phyloP scores from a whole-genome alignment of 371 early-diverging fungal species.

The Saksenaea vasiformis region DNA sequence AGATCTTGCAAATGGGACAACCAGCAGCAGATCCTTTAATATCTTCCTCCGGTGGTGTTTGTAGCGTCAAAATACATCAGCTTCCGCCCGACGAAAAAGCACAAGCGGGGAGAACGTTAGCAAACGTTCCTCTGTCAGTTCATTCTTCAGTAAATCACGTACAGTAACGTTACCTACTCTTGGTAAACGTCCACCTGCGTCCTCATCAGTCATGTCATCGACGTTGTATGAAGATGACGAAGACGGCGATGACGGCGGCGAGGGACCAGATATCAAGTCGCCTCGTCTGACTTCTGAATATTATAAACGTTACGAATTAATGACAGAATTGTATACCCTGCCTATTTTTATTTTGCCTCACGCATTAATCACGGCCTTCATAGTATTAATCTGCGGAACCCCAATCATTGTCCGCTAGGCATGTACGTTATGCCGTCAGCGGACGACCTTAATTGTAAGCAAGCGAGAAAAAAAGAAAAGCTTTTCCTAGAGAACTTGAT shows the following conservation, averaged over 20 bases:
- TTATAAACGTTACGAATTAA: constrained; percentile 51
- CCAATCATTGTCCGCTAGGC: constrained; percentile 81
- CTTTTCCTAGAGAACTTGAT: not conserved
- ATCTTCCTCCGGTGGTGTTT: not conserved
- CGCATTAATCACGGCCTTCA: not conserved
- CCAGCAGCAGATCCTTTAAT: not conserved
- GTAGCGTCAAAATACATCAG: not conserved
- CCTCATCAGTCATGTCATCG: not conserved
- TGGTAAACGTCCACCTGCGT: not conserved
- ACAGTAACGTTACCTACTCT: not conserved
- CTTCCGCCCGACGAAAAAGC: constrained; percentile 1
- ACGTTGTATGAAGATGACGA: constrained; percentile 13
- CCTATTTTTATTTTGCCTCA: not conserved
- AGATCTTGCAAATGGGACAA: not conserved
- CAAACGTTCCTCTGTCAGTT: constrained; percentile 43
- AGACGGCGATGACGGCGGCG: constrained; percentile 20
- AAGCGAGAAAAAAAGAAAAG: not conserved
- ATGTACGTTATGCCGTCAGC: constrained; percentile 87
- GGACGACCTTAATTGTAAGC: constrained; percentile 71
- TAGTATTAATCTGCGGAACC: constrained; percentile 77
- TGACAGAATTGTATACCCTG: constrained; percentile 26
- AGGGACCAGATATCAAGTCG: constrained; percentile 15
- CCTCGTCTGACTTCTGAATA: constrained; percentile 27
- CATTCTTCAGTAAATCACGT: constrained; percentile 3
- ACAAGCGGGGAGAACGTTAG: not conserved